phyloP scores from a whole-genome alignment of 1,139 yeast species.

The Saccharomyces uvarum region DNA sequence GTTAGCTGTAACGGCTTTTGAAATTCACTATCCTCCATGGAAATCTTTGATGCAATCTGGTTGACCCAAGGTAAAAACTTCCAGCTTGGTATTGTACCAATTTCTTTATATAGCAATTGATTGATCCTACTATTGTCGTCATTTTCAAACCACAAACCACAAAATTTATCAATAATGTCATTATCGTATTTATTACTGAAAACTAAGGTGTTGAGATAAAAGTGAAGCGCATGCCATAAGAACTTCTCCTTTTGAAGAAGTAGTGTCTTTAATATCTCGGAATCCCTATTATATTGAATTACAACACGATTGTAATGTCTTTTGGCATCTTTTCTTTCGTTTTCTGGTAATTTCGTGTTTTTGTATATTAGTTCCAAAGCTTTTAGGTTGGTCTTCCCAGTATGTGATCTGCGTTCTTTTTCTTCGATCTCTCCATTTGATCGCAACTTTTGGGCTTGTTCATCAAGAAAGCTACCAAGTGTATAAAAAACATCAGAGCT shows the following conservation, averaged over 20 bases:
- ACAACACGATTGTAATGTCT: slow-evolving; percentile 44
- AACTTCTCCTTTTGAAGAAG: slow-evolving; percentile 38
- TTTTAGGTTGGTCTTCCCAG: slow-evolving; percentile 40
- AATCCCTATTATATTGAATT: slow-evolving; percentile 44
- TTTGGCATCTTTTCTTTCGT: slow-evolving; percentile 45
- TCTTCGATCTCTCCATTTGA: slow-evolving; percentile 41
- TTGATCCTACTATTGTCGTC: slow-evolving; percentile 40
- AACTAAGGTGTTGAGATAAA: slow-evolving; percentile 49
- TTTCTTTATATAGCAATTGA: slow-evolving; percentile 30
- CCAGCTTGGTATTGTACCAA: slow-evolving; percentile 43
- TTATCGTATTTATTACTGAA: slow-evolving; percentile 42
- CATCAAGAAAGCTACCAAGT: slow-evolving; percentile 71
- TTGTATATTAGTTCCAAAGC: slow-evolving; percentile 43
- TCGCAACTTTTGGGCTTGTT: slow-evolving; percentile 45
- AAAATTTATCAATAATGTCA: slow-evolving; percentile 65
- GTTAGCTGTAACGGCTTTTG: slow-evolving; percentile 49
- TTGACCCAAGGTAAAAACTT: slow-evolving; percentile 75
- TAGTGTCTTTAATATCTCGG: slow-evolving; percentile 39
- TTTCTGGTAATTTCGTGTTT: slow-evolving; percentile 35
- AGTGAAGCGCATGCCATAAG: slow-evolving; percentile 49
- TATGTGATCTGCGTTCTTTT: slow-evolving; percentile 35
- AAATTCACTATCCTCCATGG: slow-evolving; percentile 43
- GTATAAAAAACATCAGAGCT: slow-evolving; percentile 45
- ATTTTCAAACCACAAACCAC: slow-evolving; percentile 79
- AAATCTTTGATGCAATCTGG: slow-evolving; percentile 70